phyloP scores from a whole-genome alignment of 768 basidiomycete species.

The Sistotremastrum suecicum region DNA sequence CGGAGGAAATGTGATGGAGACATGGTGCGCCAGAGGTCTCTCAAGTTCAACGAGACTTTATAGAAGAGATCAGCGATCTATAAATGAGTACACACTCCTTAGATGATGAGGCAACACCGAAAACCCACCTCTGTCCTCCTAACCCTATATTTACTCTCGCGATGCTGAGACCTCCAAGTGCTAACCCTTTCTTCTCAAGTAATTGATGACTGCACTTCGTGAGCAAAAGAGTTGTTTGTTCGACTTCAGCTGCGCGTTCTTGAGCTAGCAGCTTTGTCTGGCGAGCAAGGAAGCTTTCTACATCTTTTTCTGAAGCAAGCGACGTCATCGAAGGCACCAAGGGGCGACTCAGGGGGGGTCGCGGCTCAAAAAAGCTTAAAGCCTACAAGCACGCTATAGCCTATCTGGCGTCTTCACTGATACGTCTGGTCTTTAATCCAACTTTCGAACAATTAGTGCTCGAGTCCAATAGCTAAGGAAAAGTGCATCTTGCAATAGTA shows the following conservation, averaged over 20 bases:
- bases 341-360: too few relatives aligned
- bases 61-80: slow-evolving; percentile 7
- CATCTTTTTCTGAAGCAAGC: slow-evolving; percentile 14
- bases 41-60: slow-evolving; percentile 76
- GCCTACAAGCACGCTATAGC: too few relatives aligned
- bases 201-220: slow-evolving; percentile 73
- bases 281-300: slow-evolving; percentile 48
- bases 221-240: slow-evolving; percentile 61
- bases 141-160: slow-evolving; percentile 68
- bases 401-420: too few relatives aligned
- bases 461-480: too few relatives aligned
- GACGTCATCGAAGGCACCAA: too few relatives aligned
- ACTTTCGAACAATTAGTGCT: too few relatives aligned
- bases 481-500: too few relatives aligned
- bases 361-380: too few relatives aligned
- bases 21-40: slow-evolving; percentile 68
- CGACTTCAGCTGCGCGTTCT: slow-evolving; percentile 79
- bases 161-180: slow-evolving; percentile 59
- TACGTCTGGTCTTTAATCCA: too few relatives aligned
- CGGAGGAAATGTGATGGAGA: slow-evolving; percentile 58
- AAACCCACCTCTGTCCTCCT: slow-evolving; percentile 75
- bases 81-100: neutral
- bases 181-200: slow-evolving; percentile 80
- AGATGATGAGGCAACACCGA: neutral
- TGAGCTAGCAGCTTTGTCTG: slow-evolving; percentile 50